Evolutionary conservation across 805 yeast species (phyloP).

Genomic region (Ogataea neopini): DNA sequence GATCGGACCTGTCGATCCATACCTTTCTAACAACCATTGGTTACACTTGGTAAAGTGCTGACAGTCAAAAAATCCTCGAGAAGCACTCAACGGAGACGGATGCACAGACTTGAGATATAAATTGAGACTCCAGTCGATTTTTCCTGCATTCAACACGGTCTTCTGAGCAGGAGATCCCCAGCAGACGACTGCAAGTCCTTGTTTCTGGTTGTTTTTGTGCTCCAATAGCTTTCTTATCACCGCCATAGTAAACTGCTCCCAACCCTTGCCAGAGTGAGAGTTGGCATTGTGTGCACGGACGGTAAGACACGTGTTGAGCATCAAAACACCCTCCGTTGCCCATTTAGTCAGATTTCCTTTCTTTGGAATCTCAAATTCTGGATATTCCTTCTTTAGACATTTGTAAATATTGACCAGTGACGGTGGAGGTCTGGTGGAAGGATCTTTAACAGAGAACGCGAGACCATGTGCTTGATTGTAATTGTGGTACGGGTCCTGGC

Average conservation of each 20-base stretch:
- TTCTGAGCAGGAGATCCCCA: slow-evolving; percentile 50
- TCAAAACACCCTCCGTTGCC: slow-evolving; percentile 85
- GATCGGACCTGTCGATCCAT: slow-evolving; percentile 31
- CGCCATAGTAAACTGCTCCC: slow-evolving; percentile 86
- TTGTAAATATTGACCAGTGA: slow-evolving; percentile 86
- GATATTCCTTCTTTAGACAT: slow-evolving; percentile 64
- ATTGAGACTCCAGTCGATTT: slow-evolving; percentile 37
- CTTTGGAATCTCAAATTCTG: slow-evolving; percentile 62
- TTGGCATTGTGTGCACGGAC: slow-evolving; percentile 93
- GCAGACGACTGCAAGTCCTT: slow-evolving; percentile 73
- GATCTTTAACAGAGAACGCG: slow-evolving; percentile 88
- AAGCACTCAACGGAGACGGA: slow-evolving; percentile 93
- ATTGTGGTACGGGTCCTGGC: slow-evolving; percentile 97
- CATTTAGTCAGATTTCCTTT: slow-evolving; percentile 76
- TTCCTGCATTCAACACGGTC: slow-evolving; percentile 32
- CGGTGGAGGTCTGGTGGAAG: slow-evolving; percentile 81
- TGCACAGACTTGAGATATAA: slow-evolving; percentile 75
- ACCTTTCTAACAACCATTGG: slow-evolving; percentile 61
- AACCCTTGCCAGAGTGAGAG: slow-evolving; percentile 86
- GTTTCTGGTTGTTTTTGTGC: slow-evolving; percentile 42
- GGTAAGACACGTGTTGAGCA: slow-evolving; percentile 85
- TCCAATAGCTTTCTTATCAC: slow-evolving; percentile 56
- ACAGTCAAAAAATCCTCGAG: slow-evolving; percentile 80
- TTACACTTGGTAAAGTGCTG: slow-evolving; percentile 75
- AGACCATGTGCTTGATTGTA: slow-evolving; percentile 93